These are phyloP conservation scores for Xylariaceae sp. DNA, from an alignment of 2,329 filamentous ascomycete species.

Conservation along the genomic window DNA sequence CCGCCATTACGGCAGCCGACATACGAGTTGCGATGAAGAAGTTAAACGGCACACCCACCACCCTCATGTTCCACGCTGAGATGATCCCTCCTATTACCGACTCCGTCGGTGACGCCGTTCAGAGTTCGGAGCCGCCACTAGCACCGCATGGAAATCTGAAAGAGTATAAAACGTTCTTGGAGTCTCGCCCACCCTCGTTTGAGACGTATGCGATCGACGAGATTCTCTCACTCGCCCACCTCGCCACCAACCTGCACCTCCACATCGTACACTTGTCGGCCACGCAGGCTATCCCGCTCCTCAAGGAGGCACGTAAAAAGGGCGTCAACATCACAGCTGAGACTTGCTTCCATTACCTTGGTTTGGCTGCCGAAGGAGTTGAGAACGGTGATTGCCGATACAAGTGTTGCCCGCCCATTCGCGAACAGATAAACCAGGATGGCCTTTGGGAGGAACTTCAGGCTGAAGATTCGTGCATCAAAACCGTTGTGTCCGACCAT, in stretches of 20 bases:
- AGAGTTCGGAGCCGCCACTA: slow-evolving; percentile 62
- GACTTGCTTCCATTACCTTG: slow-evolving; percentile 93
- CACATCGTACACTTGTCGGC: slow-evolving; percentile 94
- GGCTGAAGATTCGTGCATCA: slow-evolving; percentile 69
- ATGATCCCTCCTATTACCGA: slow-evolving; percentile 87
- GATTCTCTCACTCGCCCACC: slow-evolving; percentile 73
- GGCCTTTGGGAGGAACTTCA: slow-evolving; percentile 79
- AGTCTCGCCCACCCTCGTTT: slow-evolving; percentile 81
- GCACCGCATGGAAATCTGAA: slow-evolving; percentile 67
- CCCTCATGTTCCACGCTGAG: slow-evolving; percentile 98
- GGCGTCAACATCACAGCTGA: slow-evolving; percentile 88
- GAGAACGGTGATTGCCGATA: slow-evolving; percentile 81
- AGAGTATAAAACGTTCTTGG: slow-evolving; percentile 83
- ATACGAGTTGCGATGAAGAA: slow-evolving; percentile 74
- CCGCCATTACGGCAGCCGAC: slow-evolving; percentile 75
- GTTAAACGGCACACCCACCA: slow-evolving; percentile 75
- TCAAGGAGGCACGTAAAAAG: slow-evolving; percentile 63
- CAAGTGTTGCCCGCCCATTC: slow-evolving; percentile 93
- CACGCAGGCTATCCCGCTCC: slow-evolving; percentile 77
- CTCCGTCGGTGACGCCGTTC: slow-evolving; percentile 73
- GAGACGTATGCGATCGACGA: slow-evolving; percentile 87
- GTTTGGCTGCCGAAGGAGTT: slow-evolving; percentile 75
- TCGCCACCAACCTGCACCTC: slow-evolving; percentile 75
- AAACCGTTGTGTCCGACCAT: slow-evolving; percentile 91
- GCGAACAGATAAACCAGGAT: slow-evolving; percentile 74